Evolutionary conservation across 306 rosid species (phyloP).

Genomic region (Castanea sativa): DNA sequence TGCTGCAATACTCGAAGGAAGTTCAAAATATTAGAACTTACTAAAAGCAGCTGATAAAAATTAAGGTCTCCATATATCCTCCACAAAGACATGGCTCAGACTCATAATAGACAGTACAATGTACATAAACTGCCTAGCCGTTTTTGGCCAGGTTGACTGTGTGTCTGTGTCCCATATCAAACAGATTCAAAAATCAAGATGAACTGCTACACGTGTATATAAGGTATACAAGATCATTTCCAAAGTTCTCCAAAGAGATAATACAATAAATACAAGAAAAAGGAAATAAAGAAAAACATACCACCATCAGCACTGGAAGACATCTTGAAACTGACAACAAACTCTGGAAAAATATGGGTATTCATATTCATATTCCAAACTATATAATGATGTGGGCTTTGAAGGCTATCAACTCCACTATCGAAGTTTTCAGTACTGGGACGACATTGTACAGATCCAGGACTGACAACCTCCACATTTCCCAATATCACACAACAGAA

Average conservation of each 20-base stretch:
- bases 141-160: background rate
- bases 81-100: slow-evolving; percentile 25
- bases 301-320: slow-evolving; percentile 57
- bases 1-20: slow-evolving; percentile 11
- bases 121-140: background rate
- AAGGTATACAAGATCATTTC: slow-evolving; percentile 18
- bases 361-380: slow-evolving; percentile 82
- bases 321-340: slow-evolving; percentile 69
- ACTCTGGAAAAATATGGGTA: slow-evolving; percentile 85
- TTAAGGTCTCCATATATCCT: slow-evolving; percentile 24
- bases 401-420: slow-evolving; percentile 81
- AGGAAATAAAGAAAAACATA: slow-evolving; percentile 22
- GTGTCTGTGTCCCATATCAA: background rate
- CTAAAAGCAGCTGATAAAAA: slow-evolving; percentile 1
- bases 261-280: background rate
- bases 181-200: background rate
- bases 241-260: slow-evolving; percentile 7
- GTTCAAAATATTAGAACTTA: background rate
- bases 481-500: slow-evolving; percentile 87
- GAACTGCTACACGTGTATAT: background rate
- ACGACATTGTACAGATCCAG: slow-evolving; percentile 57
- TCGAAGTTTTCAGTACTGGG: slow-evolving; percentile 77
- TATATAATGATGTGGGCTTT: slow-evolving; percentile 50
- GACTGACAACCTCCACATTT: slow-evolving; percentile 61
- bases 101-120: slow-evolving; percentile 23